Evolutionary conservation across 108 stramenopile genomes (phyloP).

Genomic region (Nitzschia palea): DNA sequence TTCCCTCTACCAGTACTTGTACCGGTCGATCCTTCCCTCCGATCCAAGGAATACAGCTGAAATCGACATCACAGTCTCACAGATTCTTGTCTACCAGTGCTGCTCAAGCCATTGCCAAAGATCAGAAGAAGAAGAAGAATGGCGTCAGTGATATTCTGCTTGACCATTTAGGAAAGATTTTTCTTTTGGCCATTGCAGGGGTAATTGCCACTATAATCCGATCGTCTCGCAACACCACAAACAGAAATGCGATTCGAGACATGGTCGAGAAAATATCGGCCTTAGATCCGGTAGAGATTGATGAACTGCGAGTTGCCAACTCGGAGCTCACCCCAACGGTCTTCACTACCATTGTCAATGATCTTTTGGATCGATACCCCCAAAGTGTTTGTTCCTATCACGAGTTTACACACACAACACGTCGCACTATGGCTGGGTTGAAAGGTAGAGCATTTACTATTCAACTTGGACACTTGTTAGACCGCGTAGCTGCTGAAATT

Average conservation of each 20-base stretch:
- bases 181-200: conserved; percentile 56
- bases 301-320: conserved; percentile 79
- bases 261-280: conserved; percentile 50
- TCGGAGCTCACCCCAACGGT: conserved; percentile 54
- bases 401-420: conserved; percentile 52
- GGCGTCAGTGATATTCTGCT: conserved; percentile 74
- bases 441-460: conserved; percentile 74
- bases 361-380: conserved; percentile 30
- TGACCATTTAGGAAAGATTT: conserved; percentile 82
- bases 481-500: conserved; percentile 63
- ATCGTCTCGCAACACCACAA: conserved; percentile 54
- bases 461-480: conserved; percentile 80
- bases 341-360: conserved; percentile 48
- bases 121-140: conserved; percentile 25
- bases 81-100: neutral
- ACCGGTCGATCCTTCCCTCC: too few species aligned
- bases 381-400: conserved; percentile 48
- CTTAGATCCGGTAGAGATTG: conserved; percentile 84
- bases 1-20: too few species aligned
- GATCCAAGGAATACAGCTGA: too few species aligned
- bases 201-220: conserved; percentile 64
- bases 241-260: conserved; percentile 58
- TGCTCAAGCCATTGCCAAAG: neutral
- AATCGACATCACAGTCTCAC: too few species aligned
- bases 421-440: conserved; percentile 43